Evolutionary conservation across 371 early-diverging fungal genomes (phyloP), one percentile per base, ranked within the genome.

Genomic region (Apophysomyces trapeziformis): DNA sequence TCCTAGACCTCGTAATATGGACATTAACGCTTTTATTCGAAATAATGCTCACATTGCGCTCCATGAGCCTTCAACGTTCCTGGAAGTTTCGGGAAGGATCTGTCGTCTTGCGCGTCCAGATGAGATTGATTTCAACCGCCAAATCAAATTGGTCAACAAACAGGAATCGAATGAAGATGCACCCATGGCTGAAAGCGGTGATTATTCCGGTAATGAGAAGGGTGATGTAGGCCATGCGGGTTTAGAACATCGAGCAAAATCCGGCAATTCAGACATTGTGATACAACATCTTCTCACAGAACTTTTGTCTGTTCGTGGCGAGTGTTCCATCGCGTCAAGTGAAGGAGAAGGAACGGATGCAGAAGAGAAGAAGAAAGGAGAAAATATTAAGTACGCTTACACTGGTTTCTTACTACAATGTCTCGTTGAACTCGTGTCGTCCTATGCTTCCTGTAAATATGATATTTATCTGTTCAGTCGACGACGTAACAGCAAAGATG

Each of bases 331-430:
- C 67, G 65, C 67, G 63, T 44, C 45, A 38, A 63, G 67, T 43
- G 57, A 39, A 13, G 56, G 65, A 1, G 71, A 61, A 1, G 63
- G 61, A 61, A 46, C 46, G 43, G 64, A 60, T 12, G 70, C 70
- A 9, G 67, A 62, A 38, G 73, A 32, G 66, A 75, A 68, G 36
- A 72, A 82, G 38, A 67, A 81, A 45, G 58, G 43, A 47, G 57
- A 68, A 38, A 78, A 70, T 44, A 65, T 76, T 44, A 75, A 73
- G 38, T 84, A 76, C 74, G 86, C 78, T 65, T 91, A 91, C 63
- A 89, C 94, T 18, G 90, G 92, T 58, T 95, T 93, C 81, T 65
- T 97, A 38, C 73, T 98, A 59, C 96, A 96, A 74, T 87, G 89
- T 45, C 77, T 97, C 38, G 84, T 91, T 9, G 99, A 98, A 72